A percentile compares a stretch with the other conserved stretches of the same genome.
Evolutionary conservation across 768 basidiomycete genomes (phyloP).

Genomic region (Mycena floridula): DNA sequence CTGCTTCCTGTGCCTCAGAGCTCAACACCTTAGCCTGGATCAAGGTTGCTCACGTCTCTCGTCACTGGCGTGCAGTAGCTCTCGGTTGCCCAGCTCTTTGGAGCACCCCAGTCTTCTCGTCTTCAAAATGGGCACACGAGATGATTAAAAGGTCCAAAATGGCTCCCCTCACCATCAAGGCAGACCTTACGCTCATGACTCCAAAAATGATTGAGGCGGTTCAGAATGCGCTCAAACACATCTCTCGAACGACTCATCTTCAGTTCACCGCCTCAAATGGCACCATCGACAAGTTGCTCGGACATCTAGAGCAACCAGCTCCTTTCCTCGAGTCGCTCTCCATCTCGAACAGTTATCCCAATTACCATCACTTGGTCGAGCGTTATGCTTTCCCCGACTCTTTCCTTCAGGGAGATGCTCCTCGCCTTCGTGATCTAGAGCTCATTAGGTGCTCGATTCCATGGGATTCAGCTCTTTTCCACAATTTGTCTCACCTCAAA

Average conservation of each 20-base stretch:
- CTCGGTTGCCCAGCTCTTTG: constrained; percentile 35
- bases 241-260: constrained; percentile 27
- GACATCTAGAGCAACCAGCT: constrained; percentile 15
- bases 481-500: constrained; percentile 29
- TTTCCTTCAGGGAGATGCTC: constrained; percentile 25
- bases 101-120: constrained; percentile 27
- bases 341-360: constrained; percentile 11
- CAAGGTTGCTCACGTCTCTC: constrained; percentile 31
- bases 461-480: constrained; percentile 29
- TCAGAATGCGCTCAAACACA: constrained; percentile 23
- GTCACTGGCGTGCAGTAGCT: constrained; percentile 39
- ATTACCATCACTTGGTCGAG: constrained; percentile 11
- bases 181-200: constrained; percentile 16
- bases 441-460: constrained; percentile 26
- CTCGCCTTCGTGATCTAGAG: constrained; percentile 28
- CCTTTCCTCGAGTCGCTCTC: constrained; percentile 28
- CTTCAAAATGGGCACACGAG: constrained; percentile 31
- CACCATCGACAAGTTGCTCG: constrained; percentile 21
- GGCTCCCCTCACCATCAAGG: constrained; percentile 26
- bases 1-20: constrained; percentile 2
- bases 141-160: constrained; percentile 40
- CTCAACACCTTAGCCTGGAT: constrained; percentile 24
- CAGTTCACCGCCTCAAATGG: constrained; percentile 18
- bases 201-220: constrained; percentile 22
- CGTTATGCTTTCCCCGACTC: constrained; percentile 17